Conservation (phyloP, 441 rosid genomes). For the Metrosideros polymorpha region DNA sequence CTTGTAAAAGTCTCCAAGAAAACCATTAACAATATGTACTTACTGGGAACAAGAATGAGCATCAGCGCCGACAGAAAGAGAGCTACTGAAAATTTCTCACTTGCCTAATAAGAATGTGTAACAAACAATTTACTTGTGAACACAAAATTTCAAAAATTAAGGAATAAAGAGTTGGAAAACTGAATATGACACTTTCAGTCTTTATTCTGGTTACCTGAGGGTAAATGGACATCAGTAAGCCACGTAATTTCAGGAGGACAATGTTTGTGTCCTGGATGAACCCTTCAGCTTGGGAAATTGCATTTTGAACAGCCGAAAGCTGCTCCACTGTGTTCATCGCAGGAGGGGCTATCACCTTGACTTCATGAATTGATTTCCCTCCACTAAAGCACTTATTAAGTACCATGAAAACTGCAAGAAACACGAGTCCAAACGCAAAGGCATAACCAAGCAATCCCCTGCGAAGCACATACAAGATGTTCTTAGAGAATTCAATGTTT, state of each 20-base stretch:
- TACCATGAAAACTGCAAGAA: conserved; percentile 50
- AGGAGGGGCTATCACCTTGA: conserved; percentile 68
- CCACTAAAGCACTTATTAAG: conserved; percentile 41
- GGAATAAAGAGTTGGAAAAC: not conserved
- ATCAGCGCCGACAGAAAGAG: conserved; percentile 34
- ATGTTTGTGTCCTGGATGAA: conserved; percentile 71
- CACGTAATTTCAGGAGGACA: conserved; percentile 74
- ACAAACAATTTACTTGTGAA: not conserved
- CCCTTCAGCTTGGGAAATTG: conserved; percentile 68
- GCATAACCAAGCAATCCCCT: conserved; percentile 82
- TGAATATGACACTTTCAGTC: not conserved
- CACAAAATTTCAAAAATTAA: not conserved
- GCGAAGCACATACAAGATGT: conserved; percentile 7
- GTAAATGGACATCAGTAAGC: conserved; percentile 50
- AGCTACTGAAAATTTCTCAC: conserved; percentile 46
- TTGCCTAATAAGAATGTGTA: conserved; percentile 35
- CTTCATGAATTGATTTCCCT: conserved; percentile 37
- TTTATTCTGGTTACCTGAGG: conserved; percentile 50
- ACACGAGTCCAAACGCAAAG: conserved; percentile 22
- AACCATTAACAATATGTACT: conserved; percentile 28
- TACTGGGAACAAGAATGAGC: conserved; percentile 38
- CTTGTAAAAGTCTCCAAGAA: conserved; percentile 70
- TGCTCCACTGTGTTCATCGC: conserved; percentile 87
- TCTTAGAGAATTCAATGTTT: not conserved
- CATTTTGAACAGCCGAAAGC: conserved; percentile 88